Percentiles rank a stretch among this genome's conserved stretches.
Conservation (phyloP, 345 rosid species). For the Populus deltoides region DNA sequence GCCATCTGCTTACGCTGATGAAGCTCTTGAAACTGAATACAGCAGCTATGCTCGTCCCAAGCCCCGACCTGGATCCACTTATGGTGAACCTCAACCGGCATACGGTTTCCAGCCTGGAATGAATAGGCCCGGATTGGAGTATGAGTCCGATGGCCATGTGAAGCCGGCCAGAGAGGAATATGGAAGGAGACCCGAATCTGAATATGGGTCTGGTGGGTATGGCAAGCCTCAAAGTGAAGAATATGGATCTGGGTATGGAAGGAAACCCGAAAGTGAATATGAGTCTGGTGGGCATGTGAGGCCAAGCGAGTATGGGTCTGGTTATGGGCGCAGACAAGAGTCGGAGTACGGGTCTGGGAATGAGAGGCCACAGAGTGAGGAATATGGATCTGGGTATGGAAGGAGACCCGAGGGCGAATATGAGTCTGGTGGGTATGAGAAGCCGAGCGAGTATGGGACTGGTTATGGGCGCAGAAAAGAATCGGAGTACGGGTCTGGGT, state of each 20-base stretch:
- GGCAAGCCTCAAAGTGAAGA: not conserved
- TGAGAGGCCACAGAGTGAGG: slow-evolving; percentile 21
- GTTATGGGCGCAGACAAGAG: slow-evolving; percentile 12
- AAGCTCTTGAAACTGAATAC: slow-evolving; percentile 64
- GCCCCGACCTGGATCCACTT: slow-evolving; percentile 53
- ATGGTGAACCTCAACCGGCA: slow-evolving; percentile 19
- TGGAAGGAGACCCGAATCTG: slow-evolving; percentile 15
- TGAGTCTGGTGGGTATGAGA: slow-evolving; percentile 23
- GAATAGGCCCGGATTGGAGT: slow-evolving; percentile 12
- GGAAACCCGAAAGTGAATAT: slow-evolving; percentile 1
- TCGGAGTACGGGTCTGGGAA: slow-evolving; percentile 22
- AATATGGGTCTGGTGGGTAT: slow-evolving; percentile 6
- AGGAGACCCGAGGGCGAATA: slow-evolving; percentile 7
- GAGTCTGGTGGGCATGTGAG: slow-evolving; percentile 8
- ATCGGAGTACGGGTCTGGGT: slow-evolving; percentile 22
- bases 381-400: slow-evolving; percentile 35
- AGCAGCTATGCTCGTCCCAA: slow-evolving; percentile 76
- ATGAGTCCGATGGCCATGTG: slow-evolving; percentile 25
- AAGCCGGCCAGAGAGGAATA: not conserved
- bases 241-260: slow-evolving; percentile 29
- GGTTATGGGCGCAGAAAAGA: slow-evolving; percentile 15
- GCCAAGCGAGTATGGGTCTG: slow-evolving; percentile 21
- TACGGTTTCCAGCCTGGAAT: slow-evolving; percentile 20
- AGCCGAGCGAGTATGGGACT: slow-evolving; percentile 19
- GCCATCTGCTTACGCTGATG: slow-evolving; percentile 71